A percentile compares a stretch with the other conserved stretches of the same genome.
These are phyloP conservation scores for Xerophyta viscosa DNA, from an alignment of 106 monocot genomes.

Conservation along the genomic window DNA sequence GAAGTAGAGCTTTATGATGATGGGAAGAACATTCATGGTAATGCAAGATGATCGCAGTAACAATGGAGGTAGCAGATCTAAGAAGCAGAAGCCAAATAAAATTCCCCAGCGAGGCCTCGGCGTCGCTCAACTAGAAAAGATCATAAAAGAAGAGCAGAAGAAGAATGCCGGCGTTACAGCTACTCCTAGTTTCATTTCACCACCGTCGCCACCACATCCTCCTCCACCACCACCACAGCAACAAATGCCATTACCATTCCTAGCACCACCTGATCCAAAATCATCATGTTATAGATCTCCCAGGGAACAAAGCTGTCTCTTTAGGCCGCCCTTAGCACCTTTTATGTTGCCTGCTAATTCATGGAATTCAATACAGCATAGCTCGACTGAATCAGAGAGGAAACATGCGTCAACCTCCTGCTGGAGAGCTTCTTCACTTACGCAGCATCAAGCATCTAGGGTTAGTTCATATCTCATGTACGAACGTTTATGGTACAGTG, in stretches of 20 bases:
- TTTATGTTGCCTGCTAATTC: neutral
- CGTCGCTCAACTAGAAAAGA: constrained; percentile 71
- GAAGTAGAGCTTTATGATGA: neutral
- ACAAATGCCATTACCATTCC: no score
- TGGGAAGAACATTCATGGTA: neutral
- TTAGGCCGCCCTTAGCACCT: neutral
- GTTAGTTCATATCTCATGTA: neutral
- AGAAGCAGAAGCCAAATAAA: constrained; percentile 49
- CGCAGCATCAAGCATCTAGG: neutral
- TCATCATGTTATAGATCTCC: no score
- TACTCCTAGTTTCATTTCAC: neutral
- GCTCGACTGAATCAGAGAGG: neutral
- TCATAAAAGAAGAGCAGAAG: constrained; percentile 54
- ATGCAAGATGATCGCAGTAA: neutral
- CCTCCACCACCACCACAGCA: no score
- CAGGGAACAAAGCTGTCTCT: no score
- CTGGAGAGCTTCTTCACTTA: neutral
- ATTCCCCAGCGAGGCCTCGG: constrained; percentile 80
- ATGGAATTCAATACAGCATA: neutral
- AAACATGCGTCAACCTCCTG: neutral
- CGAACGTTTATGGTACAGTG: neutral
- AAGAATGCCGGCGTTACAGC: neutral
- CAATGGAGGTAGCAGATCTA: constrained; percentile 2
- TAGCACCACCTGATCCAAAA: no score
- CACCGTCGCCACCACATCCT: no score